These are phyloP conservation scores for Lonicera japonica DNA, from an alignment of 129 eudicot genomes.

Conservation along the genomic window DNA sequence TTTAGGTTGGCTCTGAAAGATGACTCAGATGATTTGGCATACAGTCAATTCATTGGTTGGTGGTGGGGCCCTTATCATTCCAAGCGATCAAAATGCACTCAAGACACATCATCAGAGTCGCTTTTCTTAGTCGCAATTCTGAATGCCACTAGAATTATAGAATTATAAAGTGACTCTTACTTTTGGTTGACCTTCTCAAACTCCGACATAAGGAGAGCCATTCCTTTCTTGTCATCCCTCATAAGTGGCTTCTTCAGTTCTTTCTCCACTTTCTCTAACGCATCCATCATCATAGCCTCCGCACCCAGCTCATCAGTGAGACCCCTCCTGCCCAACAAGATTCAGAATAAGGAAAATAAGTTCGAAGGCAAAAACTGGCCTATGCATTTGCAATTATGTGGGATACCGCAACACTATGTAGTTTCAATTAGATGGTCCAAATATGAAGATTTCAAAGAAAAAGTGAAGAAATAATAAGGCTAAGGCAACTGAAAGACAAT, in stretches of 20 bases:
- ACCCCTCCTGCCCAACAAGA: constrained; percentile 52
- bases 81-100: no score
- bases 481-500: no score
- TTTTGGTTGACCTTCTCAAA: constrained; percentile 56
- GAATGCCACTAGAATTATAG: no score
- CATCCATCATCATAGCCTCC: constrained; percentile 67
- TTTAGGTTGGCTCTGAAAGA: no score
- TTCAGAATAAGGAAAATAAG: background rate
- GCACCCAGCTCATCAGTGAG: constrained; percentile 63
- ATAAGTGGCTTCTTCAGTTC: constrained; percentile 51
- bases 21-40: no score
- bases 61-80: no score
- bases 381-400: background rate
- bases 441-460: background rate
- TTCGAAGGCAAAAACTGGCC: background rate
- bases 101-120: no score
- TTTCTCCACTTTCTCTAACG: constrained; percentile 53
- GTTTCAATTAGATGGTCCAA: background rate
- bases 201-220: constrained; percentile 49
- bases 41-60: no score
- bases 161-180: constrained; percentile 27
- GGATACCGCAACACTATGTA: background rate
- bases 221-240: constrained; percentile 57
- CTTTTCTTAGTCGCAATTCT: no score
- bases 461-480: no score